These are phyloP conservation scores for Macrolepiota fuliginosa DNA, from an alignment of 768 basidiomycete genomes.

Conservation along the genomic window DNA sequence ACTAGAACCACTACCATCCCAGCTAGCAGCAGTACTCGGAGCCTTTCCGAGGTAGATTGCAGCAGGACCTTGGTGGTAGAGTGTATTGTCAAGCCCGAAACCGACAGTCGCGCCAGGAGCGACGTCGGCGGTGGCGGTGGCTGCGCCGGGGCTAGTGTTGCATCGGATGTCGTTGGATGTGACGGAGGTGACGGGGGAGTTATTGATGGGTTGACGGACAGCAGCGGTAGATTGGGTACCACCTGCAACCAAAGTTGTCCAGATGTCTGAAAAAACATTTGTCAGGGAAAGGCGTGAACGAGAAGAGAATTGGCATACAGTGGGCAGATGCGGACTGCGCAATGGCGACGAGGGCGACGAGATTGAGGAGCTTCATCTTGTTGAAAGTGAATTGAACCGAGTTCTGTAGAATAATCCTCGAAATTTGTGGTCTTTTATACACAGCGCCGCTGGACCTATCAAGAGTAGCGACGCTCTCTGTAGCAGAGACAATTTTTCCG, in stretches of 20 bases:
- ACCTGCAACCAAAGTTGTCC: constrained; percentile 28
- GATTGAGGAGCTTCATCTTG: too few species aligned
- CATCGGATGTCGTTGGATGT: constrained; percentile 32
- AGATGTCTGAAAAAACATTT: constrained; percentile 20
- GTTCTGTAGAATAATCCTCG: too few species aligned
- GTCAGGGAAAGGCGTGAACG: neutral
- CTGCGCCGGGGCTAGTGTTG: constrained; percentile 33
- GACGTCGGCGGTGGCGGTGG: constrained; percentile 34
- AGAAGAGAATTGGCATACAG: neutral
- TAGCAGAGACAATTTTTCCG: too few species aligned
- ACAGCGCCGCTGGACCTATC: too few species aligned
- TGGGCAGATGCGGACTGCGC: too few species aligned
- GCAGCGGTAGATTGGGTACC: constrained; percentile 25
- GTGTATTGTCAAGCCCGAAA: constrained; percentile 37
- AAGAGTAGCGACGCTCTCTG: too few species aligned
- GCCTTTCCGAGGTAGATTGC: constrained; percentile 48
- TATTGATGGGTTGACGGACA: constrained; percentile 31
- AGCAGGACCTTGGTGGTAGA: constrained; percentile 44
- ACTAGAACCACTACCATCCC: constrained; percentile 37
- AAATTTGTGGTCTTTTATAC: too few species aligned
- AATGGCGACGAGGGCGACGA: too few species aligned
- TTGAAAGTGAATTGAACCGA: too few species aligned
- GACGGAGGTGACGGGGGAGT: constrained; percentile 29
- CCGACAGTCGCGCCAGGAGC: constrained; percentile 38
- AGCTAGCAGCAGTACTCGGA: constrained; percentile 34